Evolutionary conservation across 352 stramenopile genomes (phyloP).

Genomic region (Aphanomyces cochlioides): DNA sequence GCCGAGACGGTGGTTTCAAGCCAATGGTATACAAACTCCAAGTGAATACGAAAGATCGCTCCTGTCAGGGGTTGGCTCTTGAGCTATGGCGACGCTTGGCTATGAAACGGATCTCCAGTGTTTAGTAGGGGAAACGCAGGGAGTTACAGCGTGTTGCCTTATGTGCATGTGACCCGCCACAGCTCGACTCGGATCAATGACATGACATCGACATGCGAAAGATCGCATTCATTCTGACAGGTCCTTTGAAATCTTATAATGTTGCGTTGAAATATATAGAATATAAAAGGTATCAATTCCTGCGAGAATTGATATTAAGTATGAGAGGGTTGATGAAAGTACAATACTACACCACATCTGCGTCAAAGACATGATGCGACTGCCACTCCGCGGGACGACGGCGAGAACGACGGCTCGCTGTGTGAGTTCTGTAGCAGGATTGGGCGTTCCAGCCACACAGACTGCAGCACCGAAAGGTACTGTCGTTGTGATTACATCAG

Average conservation of each 20-base stretch:
- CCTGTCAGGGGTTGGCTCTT: not conserved
- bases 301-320: not conserved
- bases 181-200: not conserved
- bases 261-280: not conserved
- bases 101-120: not conserved
- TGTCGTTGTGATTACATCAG: conserved; percentile 89
- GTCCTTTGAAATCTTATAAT: not conserved
- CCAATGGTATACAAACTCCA: conserved; percentile 12
- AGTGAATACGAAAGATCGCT: conserved; percentile 14
- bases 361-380: too few relatives aligned
- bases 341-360: not conserved
- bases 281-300: not conserved
- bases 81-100: not conserved
- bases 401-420: not conserved
- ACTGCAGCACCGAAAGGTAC: conserved; percentile 35
- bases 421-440: conserved; percentile 10
- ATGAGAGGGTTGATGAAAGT: not conserved
- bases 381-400: not conserved
- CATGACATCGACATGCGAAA: not conserved
- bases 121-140: too few relatives aligned
- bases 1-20: not conserved
- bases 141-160: not conserved
- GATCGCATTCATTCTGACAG: not conserved
- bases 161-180: conserved; percentile 2
- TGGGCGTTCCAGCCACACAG: not conserved